Percentiles rank a stretch among this genome's conserved stretches.
Conservation (phyloP, 108 stramenopile genomes). For the Cyclotella kingstonii region DNA sequence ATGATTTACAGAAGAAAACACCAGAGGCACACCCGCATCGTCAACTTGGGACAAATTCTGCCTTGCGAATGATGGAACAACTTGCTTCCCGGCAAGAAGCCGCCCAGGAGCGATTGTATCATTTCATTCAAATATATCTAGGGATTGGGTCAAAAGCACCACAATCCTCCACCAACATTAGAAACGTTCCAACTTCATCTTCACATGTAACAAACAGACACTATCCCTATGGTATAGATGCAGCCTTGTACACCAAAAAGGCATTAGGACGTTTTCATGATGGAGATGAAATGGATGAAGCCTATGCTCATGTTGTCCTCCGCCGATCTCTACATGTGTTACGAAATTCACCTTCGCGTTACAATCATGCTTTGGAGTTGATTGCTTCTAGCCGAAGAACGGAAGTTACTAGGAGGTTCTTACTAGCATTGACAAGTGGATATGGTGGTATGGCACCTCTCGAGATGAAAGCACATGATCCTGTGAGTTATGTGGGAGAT, state of each 20-base stretch:
- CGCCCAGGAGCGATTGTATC: slow-evolving; percentile 86
- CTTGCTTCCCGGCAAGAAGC: slow-evolving; percentile 78
- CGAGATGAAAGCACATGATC: slow-evolving; percentile 86
- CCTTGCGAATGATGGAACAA: slow-evolving; percentile 83
- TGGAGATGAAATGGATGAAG: slow-evolving; percentile 72
- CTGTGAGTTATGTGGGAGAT: slow-evolving; percentile 81
- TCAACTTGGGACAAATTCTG: slow-evolving; percentile 63
- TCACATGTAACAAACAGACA: slow-evolving; percentile 4
- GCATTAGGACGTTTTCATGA: slow-evolving; percentile 31
- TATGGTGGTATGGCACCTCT: slow-evolving; percentile 73
- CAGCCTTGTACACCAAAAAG: slow-evolving; percentile 6
- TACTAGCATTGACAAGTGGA: slow-evolving; percentile 78
- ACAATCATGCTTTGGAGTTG: slow-evolving; percentile 72
- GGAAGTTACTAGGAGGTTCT: slow-evolving; percentile 75
- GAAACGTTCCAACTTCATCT: slow-evolving; percentile 41
- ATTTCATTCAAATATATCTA: slow-evolving; percentile 71
- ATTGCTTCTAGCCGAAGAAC: slow-evolving; percentile 63
- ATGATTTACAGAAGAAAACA: slow-evolving; percentile 3
- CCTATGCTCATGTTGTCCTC: slow-evolving; percentile 64
- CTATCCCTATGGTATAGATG: not conserved
- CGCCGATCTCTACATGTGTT: slow-evolving; percentile 55
- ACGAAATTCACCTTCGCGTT: slow-evolving; percentile 71
- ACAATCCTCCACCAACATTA: not conserved
- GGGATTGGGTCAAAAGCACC: slow-evolving; percentile 45
- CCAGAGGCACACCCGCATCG: not conserved